These are phyloP conservation scores for Bothia castanella DNA, from an alignment of 1,284 basidiomycete genomes.

Conservation along the genomic window DNA sequence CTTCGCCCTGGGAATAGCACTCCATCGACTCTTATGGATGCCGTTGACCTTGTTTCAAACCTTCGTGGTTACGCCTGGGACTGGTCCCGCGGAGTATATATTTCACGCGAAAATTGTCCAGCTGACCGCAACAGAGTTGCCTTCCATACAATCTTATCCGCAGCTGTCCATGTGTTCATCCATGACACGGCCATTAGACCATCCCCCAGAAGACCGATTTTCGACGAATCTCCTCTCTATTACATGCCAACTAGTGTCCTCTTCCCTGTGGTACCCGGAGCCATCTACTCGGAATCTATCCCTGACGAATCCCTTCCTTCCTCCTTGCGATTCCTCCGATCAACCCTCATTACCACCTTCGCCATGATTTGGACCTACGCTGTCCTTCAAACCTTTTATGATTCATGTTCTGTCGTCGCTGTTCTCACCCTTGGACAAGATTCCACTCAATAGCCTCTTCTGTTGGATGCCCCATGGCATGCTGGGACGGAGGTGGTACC, in stretches of 20 bases:
- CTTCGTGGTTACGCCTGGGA: slow-evolving; percentile 43
- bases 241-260: slow-evolving; percentile 12
- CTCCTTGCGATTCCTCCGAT: slow-evolving; percentile 39
- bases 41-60: slow-evolving; percentile 44
- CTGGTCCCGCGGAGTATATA: slow-evolving; percentile 27
- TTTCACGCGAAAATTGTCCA: slow-evolving; percentile 42
- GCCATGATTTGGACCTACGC: slow-evolving; percentile 40
- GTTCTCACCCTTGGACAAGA: slow-evolving; percentile 36
- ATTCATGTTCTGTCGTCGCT: slow-evolving; percentile 39
- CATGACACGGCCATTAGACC: slow-evolving; percentile 43
- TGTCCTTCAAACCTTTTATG: slow-evolving; percentile 40
- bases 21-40: slow-evolving; percentile 33
- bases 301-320: slow-evolving; percentile 36
- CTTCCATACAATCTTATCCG: slow-evolving; percentile 32
- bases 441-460: slow-evolving; percentile 36
- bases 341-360: slow-evolving; percentile 39
- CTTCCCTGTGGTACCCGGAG: slow-evolving; percentile 31
- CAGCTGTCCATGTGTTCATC: slow-evolving; percentile 36
- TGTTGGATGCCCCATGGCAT: slow-evolving; percentile 37
- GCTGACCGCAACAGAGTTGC: slow-evolving; percentile 37
- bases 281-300: slow-evolving; percentile 37
- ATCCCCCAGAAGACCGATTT: slow-evolving; percentile 2
- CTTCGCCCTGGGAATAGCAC: background rate
- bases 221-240: background rate
- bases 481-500: slow-evolving; percentile 43